Evolutionary conservation across 768 basidiomycete genomes (phyloP), one percentile per base, ranked within the genome.

Genomic region (Lyophyllum shimeji): DNA sequence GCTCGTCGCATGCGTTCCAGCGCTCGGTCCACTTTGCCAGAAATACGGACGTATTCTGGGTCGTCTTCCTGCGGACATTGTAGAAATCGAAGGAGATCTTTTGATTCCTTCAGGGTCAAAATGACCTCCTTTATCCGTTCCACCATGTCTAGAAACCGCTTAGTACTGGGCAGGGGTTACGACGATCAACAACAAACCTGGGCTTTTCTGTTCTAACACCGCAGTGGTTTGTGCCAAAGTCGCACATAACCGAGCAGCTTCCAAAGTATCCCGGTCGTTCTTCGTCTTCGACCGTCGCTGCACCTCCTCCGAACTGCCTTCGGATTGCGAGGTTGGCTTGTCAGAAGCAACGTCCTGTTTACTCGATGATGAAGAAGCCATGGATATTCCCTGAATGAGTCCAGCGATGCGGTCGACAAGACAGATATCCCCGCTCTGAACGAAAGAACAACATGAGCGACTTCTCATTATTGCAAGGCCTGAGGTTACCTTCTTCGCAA

Each of bases 401-500:
- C 54, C 60, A 11, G 74, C 74, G 52, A 86, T 82, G 43, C 71
- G 70, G 56, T 84, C 79, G 56, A 87, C 69, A 13, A 68, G 60
- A 27, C 67, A 62, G 25, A 81, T 69, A 65, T 85, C 80, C 12
- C 78, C 76, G 1, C 70, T 75, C 85, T 86, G 55, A 20, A 52
- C 2, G 18, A 20, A 29, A 23, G 18, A 29, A 5, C 0, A 17
- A 52, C n/a, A 24, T 43, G 1, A 52, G 39, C 39, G 5, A 6
- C 7, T n/a, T 5, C 12, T 5, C 9, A 7, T 13, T 17, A 18
- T 25, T 24, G 24, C 25, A 1, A 44, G 20, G 21, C 39, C 21
- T n/a, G 23, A 12, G 23, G 77, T 54, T 46, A 87, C 90, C 73
- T 76, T 77, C 63, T 81, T 82, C 0, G 90, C 88, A 59, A 90